phyloP scores from a whole-genome alignment of 2,329 filamentous ascomycete species.

The Penicillium palitans region DNA sequence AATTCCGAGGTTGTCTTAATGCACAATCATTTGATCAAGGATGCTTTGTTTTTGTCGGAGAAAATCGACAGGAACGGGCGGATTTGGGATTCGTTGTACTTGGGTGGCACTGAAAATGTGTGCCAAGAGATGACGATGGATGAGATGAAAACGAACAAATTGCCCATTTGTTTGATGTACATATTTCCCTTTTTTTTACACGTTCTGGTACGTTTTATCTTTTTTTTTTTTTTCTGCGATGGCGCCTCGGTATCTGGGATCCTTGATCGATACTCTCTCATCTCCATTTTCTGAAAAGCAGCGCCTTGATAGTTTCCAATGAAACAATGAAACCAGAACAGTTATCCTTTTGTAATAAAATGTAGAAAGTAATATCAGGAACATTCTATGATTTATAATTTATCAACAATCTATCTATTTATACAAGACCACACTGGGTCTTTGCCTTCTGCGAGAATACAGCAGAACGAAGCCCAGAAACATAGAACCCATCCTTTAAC shows the following conservation, averaged over 20 bases:
- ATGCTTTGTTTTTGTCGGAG: neutral
- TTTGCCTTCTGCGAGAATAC: neutral
- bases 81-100: neutral
- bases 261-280: conserved; percentile 25
- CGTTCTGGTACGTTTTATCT: conserved; percentile 5
- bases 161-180: conserved; percentile 30
- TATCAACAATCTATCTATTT: conserved; percentile 21
- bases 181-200: conserved; percentile 21
- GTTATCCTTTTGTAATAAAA: neutral
- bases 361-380: neutral
- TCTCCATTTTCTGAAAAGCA: conserved; percentile 20
- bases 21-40: conserved; percentile 26
- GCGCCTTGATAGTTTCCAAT: conserved; percentile 28
- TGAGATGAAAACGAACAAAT: conserved; percentile 25
- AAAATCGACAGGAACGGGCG: neutral
- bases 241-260: conserved; percentile 28
- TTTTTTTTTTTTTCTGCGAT: conserved; percentile 23
- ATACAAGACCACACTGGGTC: conserved; percentile 13
- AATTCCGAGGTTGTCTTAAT: conserved; percentile 14
- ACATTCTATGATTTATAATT: conserved; percentile 3
- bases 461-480: neutral
- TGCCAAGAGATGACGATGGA: conserved; percentile 1
- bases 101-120: neutral
- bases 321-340: conserved; percentile 24
- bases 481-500: neutral